Base-by-base conservation (phyloP, 1,284 basidiomycete genomes). In the Ustanciosporium gigantosporum region DNA sequence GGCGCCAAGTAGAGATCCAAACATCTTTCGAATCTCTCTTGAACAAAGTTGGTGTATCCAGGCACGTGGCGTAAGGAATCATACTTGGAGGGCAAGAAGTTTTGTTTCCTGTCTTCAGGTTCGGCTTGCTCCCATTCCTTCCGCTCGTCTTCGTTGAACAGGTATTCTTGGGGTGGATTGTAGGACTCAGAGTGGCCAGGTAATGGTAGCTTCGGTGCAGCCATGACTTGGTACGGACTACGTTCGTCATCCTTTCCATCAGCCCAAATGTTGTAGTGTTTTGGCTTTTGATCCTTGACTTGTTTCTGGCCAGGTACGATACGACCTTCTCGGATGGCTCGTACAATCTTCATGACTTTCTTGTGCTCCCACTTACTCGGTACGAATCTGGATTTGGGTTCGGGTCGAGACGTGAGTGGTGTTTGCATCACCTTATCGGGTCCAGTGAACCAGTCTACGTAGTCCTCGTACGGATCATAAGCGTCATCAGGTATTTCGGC, bases 301-400 rank as follows among this genome's bases (percentile, higher is more conserved):
- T 68, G 47, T 4, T 91, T 90, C 79, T 92, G 95, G 65, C 88
- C 87, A 34, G 92, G 89, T 5, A 91, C 76, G 67, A 99, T 98
- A 25, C 91, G 87, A 31, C 95, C 95, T 81, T 92, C 87, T 19
- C 95, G 87, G 73, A 98, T 98, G 14, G 94, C 94, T 43, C 93
- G 91, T 56, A 98, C 94, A 68, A 98, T 97, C 85, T 98, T 99
- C 92, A 98, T 96, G 67, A 98, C 86, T 85, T 98, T 98, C 83
- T 96, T 88, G 81, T 97, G 96, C 81, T 98, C 95, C 95, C 95
- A 98, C 83, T 95, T 98, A 81, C 90, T 94, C 13, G 94, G 91
- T 5, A 97, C 85, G 86, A 94, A 99, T 44, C 95, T 85, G 42
- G 91, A 85, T 81, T 99, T 99, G 17, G 95, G 95, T 79, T 98